Base-by-base conservation (phyloP, 257 asterid species). In the Rhazya stricta region DNA sequence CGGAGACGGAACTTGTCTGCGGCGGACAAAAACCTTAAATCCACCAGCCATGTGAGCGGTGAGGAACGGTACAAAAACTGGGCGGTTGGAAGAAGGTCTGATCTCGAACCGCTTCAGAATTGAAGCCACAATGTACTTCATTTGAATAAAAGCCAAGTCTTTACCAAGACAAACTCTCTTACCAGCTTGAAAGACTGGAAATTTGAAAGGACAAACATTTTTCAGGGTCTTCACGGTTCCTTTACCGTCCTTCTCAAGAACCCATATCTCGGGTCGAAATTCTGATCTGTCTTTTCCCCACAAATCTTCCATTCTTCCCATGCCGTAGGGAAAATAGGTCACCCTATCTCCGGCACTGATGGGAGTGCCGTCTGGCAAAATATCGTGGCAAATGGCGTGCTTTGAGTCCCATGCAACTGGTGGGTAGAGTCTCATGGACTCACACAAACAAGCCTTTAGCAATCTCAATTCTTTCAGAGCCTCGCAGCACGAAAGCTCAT, bases 401-500 rank as follows among this genome's bases (percentile, higher is more conserved):
- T 91, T 91, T 0, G 97, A 91, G 80, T 93, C 98, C 96, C 97
- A 93, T 66, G 85, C 97, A 68, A 93, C 98, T n/a, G 98, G 98
- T 3, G 98, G 98, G 63, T 93, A 93, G 1, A 93, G 95, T 80
- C 98, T 81, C 93, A 93, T 84, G 0, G 92, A 81, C 37, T 93
- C 98, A 23, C 90, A 88, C 42, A 93, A 30, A 46, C 97, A 91
- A 0, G 97, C 98, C 58, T 83, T 83, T 0, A 81, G 21, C 19
- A 72, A 82, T 6, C 82, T 78, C 72, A 61, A n/a, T n/a, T 70
- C 69, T 56, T 39, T 67, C 48, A 74, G 6, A 0, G 2, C 1
- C 3, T 36, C 65, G 67, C 36, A 79, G 60, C 25, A 82, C 57
- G 60, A 9, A 80, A 84, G 19, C 88, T 85, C 48, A 79, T 84